Conservation (phyloP, 2,329 filamentous ascomycete species). For the Trichoderma asperellum region DNA sequence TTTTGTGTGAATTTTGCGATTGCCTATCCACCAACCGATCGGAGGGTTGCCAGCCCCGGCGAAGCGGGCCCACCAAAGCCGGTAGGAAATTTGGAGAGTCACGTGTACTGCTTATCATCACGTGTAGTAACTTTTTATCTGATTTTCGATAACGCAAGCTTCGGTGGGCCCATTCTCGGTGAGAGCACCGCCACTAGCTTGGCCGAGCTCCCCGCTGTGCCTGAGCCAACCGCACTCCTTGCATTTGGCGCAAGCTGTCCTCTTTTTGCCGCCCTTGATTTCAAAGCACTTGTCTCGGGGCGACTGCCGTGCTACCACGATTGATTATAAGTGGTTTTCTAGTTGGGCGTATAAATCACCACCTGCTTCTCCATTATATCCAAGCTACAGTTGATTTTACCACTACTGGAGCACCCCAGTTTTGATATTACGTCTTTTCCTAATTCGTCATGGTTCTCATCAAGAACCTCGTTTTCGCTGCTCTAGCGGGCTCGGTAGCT, state of each 20-base stretch:
- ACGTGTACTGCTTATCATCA: slow-evolving; percentile 31
- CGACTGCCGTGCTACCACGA: neutral
- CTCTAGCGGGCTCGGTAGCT: slow-evolving; percentile 58
- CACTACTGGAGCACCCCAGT: neutral
- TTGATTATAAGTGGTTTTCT: slow-evolving; percentile 1
- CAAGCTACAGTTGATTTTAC: slow-evolving; percentile 5
- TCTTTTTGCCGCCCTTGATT: slow-evolving; percentile 27
- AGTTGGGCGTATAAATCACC: neutral
- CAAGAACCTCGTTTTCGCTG: slow-evolving; percentile 63
- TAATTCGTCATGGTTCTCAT: slow-evolving; percentile 56
- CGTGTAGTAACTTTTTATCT: neutral
- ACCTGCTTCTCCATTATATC: neutral
- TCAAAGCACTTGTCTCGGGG: slow-evolving; percentile 27
- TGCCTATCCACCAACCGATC: slow-evolving; percentile 40
- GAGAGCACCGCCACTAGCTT: slow-evolving; percentile 10
- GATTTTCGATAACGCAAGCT: slow-evolving; percentile 3
- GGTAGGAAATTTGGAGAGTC: slow-evolving; percentile 27
- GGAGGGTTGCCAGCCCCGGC: slow-evolving; percentile 47
- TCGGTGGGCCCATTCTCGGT: slow-evolving; percentile 10
- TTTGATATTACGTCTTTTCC: neutral
- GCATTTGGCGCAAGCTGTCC: slow-evolving; percentile 28
- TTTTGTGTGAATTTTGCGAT: slow-evolving; percentile 46
- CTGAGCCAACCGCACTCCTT: slow-evolving; percentile 17
- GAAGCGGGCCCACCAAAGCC: slow-evolving; percentile 25
- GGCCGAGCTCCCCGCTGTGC: slow-evolving; percentile 23